These are phyloP conservation scores for Tephrocybe rancida DNA, from an alignment of 768 basidiomycete genomes.

Conservation along the genomic window DNA sequence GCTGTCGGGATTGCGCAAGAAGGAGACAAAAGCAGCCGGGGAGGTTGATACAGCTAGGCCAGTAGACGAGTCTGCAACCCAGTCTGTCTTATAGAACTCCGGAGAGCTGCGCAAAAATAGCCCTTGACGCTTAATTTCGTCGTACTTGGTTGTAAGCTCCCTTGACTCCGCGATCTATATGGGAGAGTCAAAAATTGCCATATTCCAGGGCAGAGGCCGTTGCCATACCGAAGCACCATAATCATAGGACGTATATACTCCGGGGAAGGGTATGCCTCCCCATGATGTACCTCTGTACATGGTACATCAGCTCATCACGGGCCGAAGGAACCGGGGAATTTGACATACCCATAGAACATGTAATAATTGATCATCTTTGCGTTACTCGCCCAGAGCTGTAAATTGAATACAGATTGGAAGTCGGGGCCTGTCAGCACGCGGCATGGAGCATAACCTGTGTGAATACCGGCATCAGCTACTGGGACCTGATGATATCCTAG, in stretches of 20 bases:
- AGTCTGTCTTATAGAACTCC: slow-evolving; percentile 80
- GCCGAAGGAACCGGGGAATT: not conserved
- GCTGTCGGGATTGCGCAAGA: slow-evolving; percentile 70
- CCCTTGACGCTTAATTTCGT: slow-evolving; percentile 78
- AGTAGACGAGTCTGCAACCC: slow-evolving; percentile 63
- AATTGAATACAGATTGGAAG: slow-evolving; percentile 81
- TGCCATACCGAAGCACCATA: slow-evolving; percentile 62
- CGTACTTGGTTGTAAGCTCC: slow-evolving; percentile 65
- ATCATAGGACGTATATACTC: slow-evolving; percentile 81
- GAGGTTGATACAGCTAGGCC: slow-evolving; percentile 44
- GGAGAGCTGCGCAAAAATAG: slow-evolving; percentile 80
- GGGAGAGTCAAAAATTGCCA: not conserved
- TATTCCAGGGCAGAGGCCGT: not conserved
- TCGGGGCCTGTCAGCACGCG: slow-evolving; percentile 67
- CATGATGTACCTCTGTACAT: slow-evolving; percentile 77
- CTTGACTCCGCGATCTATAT: slow-evolving; percentile 64
- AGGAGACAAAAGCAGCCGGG: slow-evolving; percentile 56
- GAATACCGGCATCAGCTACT: not conserved
- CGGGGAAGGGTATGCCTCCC: slow-evolving; percentile 80
- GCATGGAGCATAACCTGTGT: slow-evolving; percentile 63
- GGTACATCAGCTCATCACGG: not conserved
- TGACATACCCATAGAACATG: slow-evolving; percentile 75
- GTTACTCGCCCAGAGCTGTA: slow-evolving; percentile 78
- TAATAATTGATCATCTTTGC: slow-evolving; percentile 84
- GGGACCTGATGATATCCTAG: not conserved